These are phyloP conservation scores for Paecilomyces variotii DNA, from an alignment of 2,329 filamentous ascomycete genomes.

Conservation along the genomic window DNA sequence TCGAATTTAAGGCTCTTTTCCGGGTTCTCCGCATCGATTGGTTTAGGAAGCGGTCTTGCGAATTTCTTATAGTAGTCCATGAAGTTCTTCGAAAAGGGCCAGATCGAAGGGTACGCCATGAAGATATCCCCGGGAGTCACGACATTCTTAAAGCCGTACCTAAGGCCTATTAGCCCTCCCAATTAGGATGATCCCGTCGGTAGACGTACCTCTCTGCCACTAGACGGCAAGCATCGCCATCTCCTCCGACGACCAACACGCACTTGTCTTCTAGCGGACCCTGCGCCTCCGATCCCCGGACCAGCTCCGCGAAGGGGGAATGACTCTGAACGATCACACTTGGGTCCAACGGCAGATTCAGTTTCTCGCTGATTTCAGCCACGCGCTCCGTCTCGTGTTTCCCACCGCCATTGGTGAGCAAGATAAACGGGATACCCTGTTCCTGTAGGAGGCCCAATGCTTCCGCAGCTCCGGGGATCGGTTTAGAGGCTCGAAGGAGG, in stretches of 20 bases:
- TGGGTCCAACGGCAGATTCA: conserved; percentile 56
- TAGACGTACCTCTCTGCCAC: conserved; percentile 59
- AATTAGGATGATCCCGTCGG: neutral
- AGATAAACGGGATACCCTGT: conserved; percentile 78
- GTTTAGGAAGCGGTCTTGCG: conserved; percentile 28
- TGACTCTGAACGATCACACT: conserved; percentile 81
- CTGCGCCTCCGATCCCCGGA: conserved; percentile 49
- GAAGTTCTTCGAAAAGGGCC: conserved; percentile 70
- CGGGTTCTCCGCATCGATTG: conserved; percentile 32
- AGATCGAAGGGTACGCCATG: conserved; percentile 63
- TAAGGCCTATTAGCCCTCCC: conserved; percentile 13
- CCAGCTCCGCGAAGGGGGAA: conserved; percentile 72
- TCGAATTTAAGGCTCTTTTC: conserved; percentile 64
- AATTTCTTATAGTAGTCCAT: conserved; percentile 51
- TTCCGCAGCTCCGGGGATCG: conserved; percentile 69
- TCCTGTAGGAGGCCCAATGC: conserved; percentile 65
- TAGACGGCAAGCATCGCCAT: conserved; percentile 56
- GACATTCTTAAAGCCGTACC: conserved; percentile 71
- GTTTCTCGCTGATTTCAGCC: conserved; percentile 57
- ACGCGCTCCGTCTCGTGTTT: conserved; percentile 70
- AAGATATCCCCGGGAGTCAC: conserved; percentile 82
- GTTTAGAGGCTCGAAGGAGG: conserved; percentile 71
- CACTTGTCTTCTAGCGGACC: conserved; percentile 53
- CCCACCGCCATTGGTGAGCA: conserved; percentile 92
- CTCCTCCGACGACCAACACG: conserved; percentile 66